phyloP scores from a whole-genome alignment of 345 rosid genomes.

The Syzygium aqueum region DNA sequence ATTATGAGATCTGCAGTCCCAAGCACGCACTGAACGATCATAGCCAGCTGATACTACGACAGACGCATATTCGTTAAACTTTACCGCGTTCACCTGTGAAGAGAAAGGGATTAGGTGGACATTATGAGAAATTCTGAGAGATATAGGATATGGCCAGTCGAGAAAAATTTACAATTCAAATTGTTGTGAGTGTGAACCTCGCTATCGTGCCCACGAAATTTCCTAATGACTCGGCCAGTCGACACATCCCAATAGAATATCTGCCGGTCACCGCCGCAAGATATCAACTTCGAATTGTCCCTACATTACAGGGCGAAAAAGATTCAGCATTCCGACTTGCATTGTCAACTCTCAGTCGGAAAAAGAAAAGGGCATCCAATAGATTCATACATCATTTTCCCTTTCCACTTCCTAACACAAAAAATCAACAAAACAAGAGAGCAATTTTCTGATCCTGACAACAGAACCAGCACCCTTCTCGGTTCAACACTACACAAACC shows the following conservation, averaged over 20 bases:
- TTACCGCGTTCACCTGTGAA: constrained; percentile 82
- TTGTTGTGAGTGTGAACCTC: constrained; percentile 32
- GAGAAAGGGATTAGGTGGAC: background rate
- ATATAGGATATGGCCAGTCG: background rate
- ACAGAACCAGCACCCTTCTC: background rate
- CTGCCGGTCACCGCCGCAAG: constrained; percentile 96
- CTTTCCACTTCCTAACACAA: background rate
- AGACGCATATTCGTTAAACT: constrained; percentile 72
- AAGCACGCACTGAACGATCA: constrained; percentile 81
- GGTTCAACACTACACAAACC: background rate
- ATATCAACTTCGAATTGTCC: constrained; percentile 78
- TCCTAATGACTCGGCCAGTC: constrained; percentile 79
- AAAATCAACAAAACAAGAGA: background rate
- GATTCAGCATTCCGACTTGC: background rate
- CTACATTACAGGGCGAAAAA: constrained; percentile 13
- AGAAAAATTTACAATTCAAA: background rate
- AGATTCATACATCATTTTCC: background rate
- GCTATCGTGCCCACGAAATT: constrained; percentile 88
- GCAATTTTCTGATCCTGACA: background rate
- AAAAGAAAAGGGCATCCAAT: background rate
- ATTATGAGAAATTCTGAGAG: background rate
- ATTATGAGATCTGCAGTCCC: constrained; percentile 97
- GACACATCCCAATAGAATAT: constrained; percentile 96
- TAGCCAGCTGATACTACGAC: constrained; percentile 92
- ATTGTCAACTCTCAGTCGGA: background rate